Percentiles rank a stretch among this genome's conserved stretches.
Conservation (phyloP, 179 eudicot species). For the Pouteria campechiana region DNA sequence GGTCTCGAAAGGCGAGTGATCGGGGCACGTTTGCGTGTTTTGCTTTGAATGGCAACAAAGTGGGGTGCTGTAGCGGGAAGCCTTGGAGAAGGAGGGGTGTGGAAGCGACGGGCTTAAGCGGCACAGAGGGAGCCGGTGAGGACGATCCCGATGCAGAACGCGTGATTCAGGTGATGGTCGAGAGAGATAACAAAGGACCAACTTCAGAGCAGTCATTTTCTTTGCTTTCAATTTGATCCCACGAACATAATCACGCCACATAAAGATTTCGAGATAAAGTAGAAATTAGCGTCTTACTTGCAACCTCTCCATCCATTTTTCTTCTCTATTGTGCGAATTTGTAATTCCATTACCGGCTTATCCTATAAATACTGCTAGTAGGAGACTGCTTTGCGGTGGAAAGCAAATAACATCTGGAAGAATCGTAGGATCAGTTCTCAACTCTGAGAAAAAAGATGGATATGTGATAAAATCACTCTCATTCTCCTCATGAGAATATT, state of each 20-base stretch:
- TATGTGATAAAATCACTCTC: too few relatives aligned
- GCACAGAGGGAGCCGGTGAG: slow-evolving; percentile 26
- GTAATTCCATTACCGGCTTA: neutral
- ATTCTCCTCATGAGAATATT: neutral
- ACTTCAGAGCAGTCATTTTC: slow-evolving; percentile 33
- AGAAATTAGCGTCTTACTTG: neutral
- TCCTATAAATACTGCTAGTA: neutral
- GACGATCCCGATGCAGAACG: slow-evolving; percentile 34
- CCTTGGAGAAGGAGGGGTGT: slow-evolving; percentile 12
- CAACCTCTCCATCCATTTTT: neutral
- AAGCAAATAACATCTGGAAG: neutral
- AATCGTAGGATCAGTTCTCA: too few relatives aligned
- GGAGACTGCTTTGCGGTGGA: neutral
- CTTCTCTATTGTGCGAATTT: neutral
- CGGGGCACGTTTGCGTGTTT: slow-evolving; percentile 12
- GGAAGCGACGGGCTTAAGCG: slow-evolving; percentile 27
- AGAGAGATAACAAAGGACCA: slow-evolving; percentile 75
- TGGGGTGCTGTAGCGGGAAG: slow-evolving; percentile 18
- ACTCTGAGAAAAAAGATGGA: too few relatives aligned
- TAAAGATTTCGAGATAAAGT: neutral
- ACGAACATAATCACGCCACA: too few relatives aligned
- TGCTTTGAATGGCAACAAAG: slow-evolving; percentile 13
- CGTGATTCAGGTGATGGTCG: slow-evolving; percentile 66
- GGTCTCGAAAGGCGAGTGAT: slow-evolving; percentile 13
- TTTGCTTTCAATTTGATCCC: neutral